phyloP scores from a whole-genome alignment of 148 eudicot genomes.

The Fallopia convolvulus region DNA sequence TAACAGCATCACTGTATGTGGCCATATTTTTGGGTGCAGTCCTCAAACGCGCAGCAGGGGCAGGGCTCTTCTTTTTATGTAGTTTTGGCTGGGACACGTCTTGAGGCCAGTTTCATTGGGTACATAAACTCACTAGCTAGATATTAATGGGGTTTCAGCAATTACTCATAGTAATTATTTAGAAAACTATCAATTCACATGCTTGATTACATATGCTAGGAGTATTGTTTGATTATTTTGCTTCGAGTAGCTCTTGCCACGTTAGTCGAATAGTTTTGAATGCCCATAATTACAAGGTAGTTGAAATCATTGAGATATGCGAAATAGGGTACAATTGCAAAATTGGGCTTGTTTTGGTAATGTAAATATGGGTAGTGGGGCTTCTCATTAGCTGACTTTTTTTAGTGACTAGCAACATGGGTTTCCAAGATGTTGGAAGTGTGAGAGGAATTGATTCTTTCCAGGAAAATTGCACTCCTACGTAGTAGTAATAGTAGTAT shows the following conservation, averaged over 20 bases:
- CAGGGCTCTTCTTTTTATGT: conserved; percentile 7
- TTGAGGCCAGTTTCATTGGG: not conserved
- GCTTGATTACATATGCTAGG: too few relatives aligned
- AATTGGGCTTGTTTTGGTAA: not conserved
- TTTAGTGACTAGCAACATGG: not conserved
- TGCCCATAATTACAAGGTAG: too few relatives aligned
- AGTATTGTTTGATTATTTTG: too few relatives aligned
- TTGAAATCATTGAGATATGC: not conserved
- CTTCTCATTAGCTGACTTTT: not conserved
- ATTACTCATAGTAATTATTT: too few relatives aligned
- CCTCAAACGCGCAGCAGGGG: not conserved
- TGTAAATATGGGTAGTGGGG: conserved; percentile 7
- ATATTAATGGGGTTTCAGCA: too few relatives aligned
- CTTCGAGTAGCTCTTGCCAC: too few relatives aligned
- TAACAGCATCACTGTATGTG: not conserved
- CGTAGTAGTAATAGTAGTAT: not conserved
- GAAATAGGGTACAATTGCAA: not conserved
- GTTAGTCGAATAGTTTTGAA: too few relatives aligned
- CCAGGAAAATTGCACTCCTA: not conserved
- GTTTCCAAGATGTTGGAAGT: conserved; percentile 1
- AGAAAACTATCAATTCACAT: too few relatives aligned
- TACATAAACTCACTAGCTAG: not conserved
- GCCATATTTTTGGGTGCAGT: not conserved
- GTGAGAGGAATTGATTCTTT: not conserved
- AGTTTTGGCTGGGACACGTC: not conserved